Base-by-base conservation (phyloP, 208 protist species). In the Tritrichomonas musculus region DNA sequence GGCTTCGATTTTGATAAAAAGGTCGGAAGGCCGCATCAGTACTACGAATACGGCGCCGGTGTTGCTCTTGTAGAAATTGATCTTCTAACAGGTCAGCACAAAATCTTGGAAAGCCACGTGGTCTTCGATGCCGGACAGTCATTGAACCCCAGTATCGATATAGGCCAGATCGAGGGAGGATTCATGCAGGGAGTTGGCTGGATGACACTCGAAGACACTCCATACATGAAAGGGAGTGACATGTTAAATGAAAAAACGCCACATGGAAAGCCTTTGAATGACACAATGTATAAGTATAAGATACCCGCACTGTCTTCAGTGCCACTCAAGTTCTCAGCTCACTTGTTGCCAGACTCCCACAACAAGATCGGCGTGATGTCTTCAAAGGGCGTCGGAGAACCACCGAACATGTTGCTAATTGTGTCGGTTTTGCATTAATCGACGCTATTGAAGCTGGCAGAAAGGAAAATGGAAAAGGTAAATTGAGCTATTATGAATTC, bases 381-480 rank as follows among this genome's bases (percentile, higher is more conserved):
- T 22, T 95, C 95, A 11, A 96, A 96, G 92, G 95, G 94, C 27
- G 77, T 97, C 57, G 97, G 97, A 64, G 97, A 98, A 94, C 97
- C 97, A 55, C 97, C 97, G 4, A 93, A 98, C 13, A 95, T 96
- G 92, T 98, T 17, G 96, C 95, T 60, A 80, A 80, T 33, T 94
- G 94, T 49, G 96, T 97, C 27, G 94, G 96, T 60, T 97, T 97
- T 92, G 97, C 97, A 22, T 92, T 97, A 11, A 94, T 95, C 47
- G 49, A 97, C 33, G 97, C 97, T 13, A 95, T 98, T 44, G 17
- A 33, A 20, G 77, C 77, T 60, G 77, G 47, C 22, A 44, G 77
- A 33, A 88, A 88, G 47, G 77, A 88, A 8, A 60, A 60, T 22
- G 17, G 17, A 17, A 5, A 22, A 22, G 11, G 11, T 22, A 5